phyloP scores from a whole-genome alignment of 2,329 filamentous ascomycete genomes.

The Ceratocystis destructans region DNA sequence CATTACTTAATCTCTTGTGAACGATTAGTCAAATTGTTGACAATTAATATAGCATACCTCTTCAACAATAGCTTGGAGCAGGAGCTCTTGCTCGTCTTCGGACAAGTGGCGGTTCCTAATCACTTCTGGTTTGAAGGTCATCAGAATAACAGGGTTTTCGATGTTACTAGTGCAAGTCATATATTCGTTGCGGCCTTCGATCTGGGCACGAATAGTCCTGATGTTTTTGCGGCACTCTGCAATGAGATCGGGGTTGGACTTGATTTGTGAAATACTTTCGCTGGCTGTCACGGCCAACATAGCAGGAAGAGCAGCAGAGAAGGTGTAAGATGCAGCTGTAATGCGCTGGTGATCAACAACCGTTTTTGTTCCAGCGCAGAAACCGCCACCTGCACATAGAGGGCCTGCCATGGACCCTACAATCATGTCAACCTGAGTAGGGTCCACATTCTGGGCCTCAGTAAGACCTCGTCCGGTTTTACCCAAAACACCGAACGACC shows the following conservation, averaged over 20 bases:
- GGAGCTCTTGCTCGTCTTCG: constrained; percentile 63
- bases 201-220: constrained; percentile 67
- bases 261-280: constrained; percentile 74
- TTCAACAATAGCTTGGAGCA: constrained; percentile 87
- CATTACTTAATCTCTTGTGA: no score
- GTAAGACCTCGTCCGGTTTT: constrained; percentile 84
- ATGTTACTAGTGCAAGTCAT: constrained; percentile 63
- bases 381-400: constrained; percentile 83
- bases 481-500: constrained; percentile 90
- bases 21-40: neutral
- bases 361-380: constrained; percentile 82
- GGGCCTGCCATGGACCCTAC: constrained; percentile 83
- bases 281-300: constrained; percentile 92
- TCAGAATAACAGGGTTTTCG: constrained; percentile 78
- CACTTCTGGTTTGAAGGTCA: constrained; percentile 73
- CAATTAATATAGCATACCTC: constrained; percentile 49
- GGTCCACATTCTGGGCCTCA: constrained; percentile 92
- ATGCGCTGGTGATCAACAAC: constrained; percentile 95
- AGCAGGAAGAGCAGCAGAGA: constrained; percentile 84
- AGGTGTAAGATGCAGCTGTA: constrained; percentile 83
- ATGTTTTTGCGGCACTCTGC: constrained; percentile 72
- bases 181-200: constrained; percentile 92
- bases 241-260: constrained; percentile 74
- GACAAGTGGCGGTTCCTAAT: constrained; percentile 55
- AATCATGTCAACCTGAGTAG: constrained; percentile 91